A percentile compares a stretch with the other conserved stretches of the same genome.
These are phyloP conservation scores for Monosporascus sp. DNA, from an alignment of 2,329 filamentous ascomycete species.

Conservation along the genomic window DNA sequence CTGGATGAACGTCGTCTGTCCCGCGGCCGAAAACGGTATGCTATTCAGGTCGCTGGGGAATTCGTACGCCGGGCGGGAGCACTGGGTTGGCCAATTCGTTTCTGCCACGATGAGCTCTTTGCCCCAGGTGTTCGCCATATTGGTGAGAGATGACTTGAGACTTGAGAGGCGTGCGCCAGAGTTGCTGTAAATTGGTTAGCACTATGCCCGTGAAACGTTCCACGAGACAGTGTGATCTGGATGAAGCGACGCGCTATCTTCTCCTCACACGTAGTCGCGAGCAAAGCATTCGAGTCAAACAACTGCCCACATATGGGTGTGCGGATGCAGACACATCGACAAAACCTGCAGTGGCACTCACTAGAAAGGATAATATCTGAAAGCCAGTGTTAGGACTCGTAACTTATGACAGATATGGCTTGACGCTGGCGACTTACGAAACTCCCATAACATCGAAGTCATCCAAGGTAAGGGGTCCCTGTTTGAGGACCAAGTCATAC, in stretches of 20 bases:
- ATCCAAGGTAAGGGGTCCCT: slow-evolving; percentile 40
- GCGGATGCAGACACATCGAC: background rate
- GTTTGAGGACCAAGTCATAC: slow-evolving; percentile 52
- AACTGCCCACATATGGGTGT: too few relatives aligned
- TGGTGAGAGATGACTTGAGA: slow-evolving; percentile 49
- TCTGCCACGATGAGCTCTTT: slow-evolving; percentile 67
- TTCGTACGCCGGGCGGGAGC: slow-evolving; percentile 48
- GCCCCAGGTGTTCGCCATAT: slow-evolving; percentile 55
- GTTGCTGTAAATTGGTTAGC: slow-evolving; percentile 27
- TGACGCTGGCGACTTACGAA: slow-evolving; percentile 29
- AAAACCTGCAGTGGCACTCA: background rate
- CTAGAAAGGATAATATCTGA: background rate
- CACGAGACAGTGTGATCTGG: too few relatives aligned
- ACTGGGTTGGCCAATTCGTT: slow-evolving; percentile 63
- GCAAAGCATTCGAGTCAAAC: background rate
- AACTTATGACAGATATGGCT: background rate
- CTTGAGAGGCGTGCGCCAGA: slow-evolving; percentile 50
- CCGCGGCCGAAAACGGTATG: slow-evolving; percentile 58
- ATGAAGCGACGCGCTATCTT: background rate
- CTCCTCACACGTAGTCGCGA: background rate
- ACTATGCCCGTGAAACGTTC: background rate
- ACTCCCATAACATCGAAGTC: slow-evolving; percentile 71
- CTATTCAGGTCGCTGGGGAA: slow-evolving; percentile 55
- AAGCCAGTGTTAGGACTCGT: background rate
- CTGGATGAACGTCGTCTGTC: slow-evolving; percentile 58